These are phyloP conservation scores for Hymenoscyphus fructigenus DNA, from an alignment of 2,329 filamentous ascomycete species.

Conservation along the genomic window DNA sequence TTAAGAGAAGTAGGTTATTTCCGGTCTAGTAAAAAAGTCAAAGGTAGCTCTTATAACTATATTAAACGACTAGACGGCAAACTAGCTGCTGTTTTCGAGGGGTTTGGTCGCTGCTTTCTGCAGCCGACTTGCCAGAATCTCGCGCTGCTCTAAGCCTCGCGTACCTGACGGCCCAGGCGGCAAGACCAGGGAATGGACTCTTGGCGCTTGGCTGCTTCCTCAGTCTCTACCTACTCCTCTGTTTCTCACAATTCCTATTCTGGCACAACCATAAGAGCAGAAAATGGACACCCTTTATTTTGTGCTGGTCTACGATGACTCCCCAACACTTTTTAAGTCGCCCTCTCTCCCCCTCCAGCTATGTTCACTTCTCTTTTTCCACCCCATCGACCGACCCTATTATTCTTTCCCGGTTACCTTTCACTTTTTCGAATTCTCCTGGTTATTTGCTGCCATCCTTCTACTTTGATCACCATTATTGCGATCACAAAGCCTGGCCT, in stretches of 20 bases:
- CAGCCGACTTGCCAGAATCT: slow-evolving; percentile 25
- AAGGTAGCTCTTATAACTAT: slow-evolving; percentile 15
- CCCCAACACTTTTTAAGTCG: too few species aligned
- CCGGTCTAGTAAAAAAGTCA: too few species aligned
- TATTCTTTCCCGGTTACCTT: too few species aligned
- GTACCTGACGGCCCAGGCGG: not conserved
- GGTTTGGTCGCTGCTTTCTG: slow-evolving; percentile 25
- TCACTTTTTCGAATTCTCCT: too few species aligned
- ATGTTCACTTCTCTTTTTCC: too few species aligned
- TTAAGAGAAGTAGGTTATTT: too few species aligned
- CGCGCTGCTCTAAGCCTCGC: slow-evolving; percentile 24
- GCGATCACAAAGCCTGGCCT: too few species aligned
- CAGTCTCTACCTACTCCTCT: not conserved
- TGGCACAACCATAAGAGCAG: not conserved
- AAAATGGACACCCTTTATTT: slow-evolving; percentile 3
- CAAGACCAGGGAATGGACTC: slow-evolving; percentile 17
- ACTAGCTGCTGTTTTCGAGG: slow-evolving; percentile 27
- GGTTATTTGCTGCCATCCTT: too few species aligned
- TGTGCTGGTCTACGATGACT: too few species aligned
- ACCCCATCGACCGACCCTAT: too few species aligned
- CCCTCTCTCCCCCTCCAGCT: too few species aligned
- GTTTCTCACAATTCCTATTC: not conserved
- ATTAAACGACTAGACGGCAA: slow-evolving; percentile 24
- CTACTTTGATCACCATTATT: too few species aligned
- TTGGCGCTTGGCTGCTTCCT: slow-evolving; percentile 20